Base-by-base conservation (phyloP, 2,329 filamentous ascomycete species). In the Dactylellina parvicollis region DNA sequence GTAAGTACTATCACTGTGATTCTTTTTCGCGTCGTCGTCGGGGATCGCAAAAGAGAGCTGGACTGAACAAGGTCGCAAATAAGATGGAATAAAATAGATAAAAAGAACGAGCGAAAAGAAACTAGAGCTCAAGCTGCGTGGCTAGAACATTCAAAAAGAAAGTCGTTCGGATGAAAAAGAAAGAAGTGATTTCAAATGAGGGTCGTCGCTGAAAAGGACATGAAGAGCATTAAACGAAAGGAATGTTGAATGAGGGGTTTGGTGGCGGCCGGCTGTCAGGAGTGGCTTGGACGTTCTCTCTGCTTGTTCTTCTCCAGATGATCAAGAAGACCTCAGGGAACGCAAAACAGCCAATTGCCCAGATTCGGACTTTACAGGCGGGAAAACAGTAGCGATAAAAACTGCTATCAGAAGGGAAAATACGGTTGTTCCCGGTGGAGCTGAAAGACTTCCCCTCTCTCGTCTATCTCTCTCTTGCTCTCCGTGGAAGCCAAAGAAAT, bases 311-410 rank as follows among this genome's bases (percentile, higher is more conserved):
- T 22, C 9, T 44, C 36, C 20, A 30, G 18, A 32, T 20, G 16
- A 38, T 9, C 12, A 14, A 38, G 34, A 7, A 14, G 12, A 14
- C 34, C 10, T 38, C 12, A 14, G 34, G 16, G 12, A 9, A 14
- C 12, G 30, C 5, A n/a, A 24, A 47, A 26, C 5, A 16, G 46
- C 40, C 4, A 24, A 54, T 47, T 56, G 52, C 60, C 69, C 69
- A 52, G 60, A 60, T 73, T 66, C 69, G 69, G 69, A 66, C 60
- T 73, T 73, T 66, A 66, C 60, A 65, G 30, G 69, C 55, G 69
- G 60, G 66, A 52, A 36, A 59, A 52, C 42, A 60, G 59, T 18
- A 24, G 55, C 42, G 38, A 38, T 18, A 60, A 62, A 60, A 46
- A 32, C 44, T 49, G 40, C 24, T 64, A 50, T 59, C 62, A 59